Base-by-base conservation (phyloP, 2,329 filamentous ascomycete genomes). In the Colletotrichum sp. region DNA sequence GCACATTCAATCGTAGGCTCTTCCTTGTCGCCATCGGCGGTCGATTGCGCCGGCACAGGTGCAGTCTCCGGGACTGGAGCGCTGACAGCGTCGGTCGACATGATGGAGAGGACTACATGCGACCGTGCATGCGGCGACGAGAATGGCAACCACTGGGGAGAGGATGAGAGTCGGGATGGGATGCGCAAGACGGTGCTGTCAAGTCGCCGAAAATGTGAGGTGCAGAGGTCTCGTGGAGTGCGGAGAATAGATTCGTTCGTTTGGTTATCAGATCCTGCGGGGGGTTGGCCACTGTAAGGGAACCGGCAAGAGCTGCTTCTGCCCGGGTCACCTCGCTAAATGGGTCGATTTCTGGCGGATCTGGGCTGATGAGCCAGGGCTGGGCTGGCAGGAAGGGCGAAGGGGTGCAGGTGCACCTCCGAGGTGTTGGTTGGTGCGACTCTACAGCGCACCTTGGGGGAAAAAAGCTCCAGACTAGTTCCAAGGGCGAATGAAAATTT, bases 81-180 rank as follows among this genome's bases (percentile, higher is more conserved):
- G 86, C 87, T 86, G 86, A 86, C 87, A 86, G 87, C 87, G 87
- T 90, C 86, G 84, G 86, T 88, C 85, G 89, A 89, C 90, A 92
- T 92, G 85, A 82, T 85, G 81, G 78, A 81, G 80, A 81, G 81
- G 81, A 81, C 86, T 87, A 87, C 86, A 87, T 87, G 86, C 86
- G 86, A 85, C 79, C 80, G 72, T 77, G 76, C 71, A 79, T 77
- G 73, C 65, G 67, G 55, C 59, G 66, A 64, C 32, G 34, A 67
- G 43, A 63, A 26, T 36, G 68, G 32, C 43, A 52, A 52, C n/a
- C 57, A 52, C 43, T 59, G 39, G 71, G 32, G 43, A 24, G 39
- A 65, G 59, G 48, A 55, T 55, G 36, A n/a, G 14, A 36, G 60
- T 59, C 24, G 64, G 36, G 24, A 36, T 34, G 18, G 43, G 52